A percentile compares a stretch with the other conserved stretches of the same genome.
Conservation (phyloP, 1,284 basidiomycete species). For the Hemileia vastatrix region DNA sequence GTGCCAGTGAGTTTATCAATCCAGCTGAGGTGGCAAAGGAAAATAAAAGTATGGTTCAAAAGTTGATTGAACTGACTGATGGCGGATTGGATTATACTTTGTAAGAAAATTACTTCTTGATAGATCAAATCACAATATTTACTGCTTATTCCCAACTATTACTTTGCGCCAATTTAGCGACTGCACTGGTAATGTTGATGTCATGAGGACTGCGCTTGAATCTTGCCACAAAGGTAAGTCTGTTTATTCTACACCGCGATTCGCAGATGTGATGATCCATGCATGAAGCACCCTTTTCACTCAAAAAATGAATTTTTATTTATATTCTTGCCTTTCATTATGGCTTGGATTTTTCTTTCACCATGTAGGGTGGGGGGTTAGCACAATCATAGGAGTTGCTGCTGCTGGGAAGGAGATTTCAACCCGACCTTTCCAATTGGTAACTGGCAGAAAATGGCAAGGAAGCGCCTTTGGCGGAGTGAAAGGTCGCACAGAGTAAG, state of each 20-base stretch:
- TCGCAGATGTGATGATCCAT: no score
- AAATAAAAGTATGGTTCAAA: slow-evolving; percentile 73
- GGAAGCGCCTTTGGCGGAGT: slow-evolving; percentile 95
- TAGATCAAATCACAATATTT: not conserved
- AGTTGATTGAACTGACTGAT: slow-evolving; percentile 85
- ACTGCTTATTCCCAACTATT: not conserved
- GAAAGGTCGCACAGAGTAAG: slow-evolving; percentile 79
- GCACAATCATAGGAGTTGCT: slow-evolving; percentile 68
- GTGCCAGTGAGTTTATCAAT: slow-evolving; percentile 95
- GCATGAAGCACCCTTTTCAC: no score
- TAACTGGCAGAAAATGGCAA: slow-evolving; percentile 92
- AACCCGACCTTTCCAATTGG: slow-evolving; percentile 73
- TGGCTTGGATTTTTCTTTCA: not conserved
- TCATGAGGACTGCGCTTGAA: slow-evolving; percentile 92
- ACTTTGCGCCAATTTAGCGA: slow-evolving; percentile 48
- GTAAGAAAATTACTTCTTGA: slow-evolving; percentile 23
- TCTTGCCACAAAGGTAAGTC: slow-evolving; percentile 71
- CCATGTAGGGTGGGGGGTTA: slow-evolving; percentile 79
- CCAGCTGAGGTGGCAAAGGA: slow-evolving; percentile 59
- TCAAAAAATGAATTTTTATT: no score
- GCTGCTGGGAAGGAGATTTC: slow-evolving; percentile 91
- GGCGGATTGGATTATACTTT: slow-evolving; percentile 97
- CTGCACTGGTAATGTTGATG: slow-evolving; percentile 85
- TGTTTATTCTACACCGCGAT: not conserved
- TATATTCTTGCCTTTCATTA: not conserved